These are phyloP conservation scores for Penicillium sp. DNA, from an alignment of 2,329 filamentous ascomycete genomes.

Conservation along the genomic window DNA sequence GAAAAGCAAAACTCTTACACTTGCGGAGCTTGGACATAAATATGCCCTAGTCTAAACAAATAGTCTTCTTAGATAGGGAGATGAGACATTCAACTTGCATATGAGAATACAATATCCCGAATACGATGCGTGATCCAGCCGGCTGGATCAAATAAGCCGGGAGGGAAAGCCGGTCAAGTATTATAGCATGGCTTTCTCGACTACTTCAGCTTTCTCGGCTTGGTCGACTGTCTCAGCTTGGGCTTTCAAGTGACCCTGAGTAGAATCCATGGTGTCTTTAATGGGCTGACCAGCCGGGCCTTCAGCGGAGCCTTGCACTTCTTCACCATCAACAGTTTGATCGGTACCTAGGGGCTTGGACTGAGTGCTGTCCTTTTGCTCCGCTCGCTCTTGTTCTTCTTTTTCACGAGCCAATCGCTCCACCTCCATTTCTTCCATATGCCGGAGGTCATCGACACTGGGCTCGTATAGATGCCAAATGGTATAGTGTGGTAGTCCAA, in stretches of 20 bases:
- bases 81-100: not conserved
- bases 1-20: conserved; percentile 1
- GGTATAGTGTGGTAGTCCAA: conserved; percentile 94
- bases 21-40: not conserved
- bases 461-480: conserved; percentile 99
- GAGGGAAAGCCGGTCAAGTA: not conserved
- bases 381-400: conserved; percentile 72
- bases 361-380: conserved; percentile 74
- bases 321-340: conserved; percentile 9
- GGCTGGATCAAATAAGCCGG: not conserved
- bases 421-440: conserved; percentile 98
- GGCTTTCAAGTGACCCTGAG: not conserved
- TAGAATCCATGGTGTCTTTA: conserved; percentile 17
- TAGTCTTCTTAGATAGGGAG: not conserved
- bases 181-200: not conserved
- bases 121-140: conserved; percentile 1
- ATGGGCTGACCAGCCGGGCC: conserved; percentile 24
- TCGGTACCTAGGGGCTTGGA: conserved; percentile 46
- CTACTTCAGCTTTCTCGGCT: not conserved
- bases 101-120: not conserved
- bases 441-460: conserved; percentile 93
- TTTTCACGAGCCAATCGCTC: conserved; percentile 77
- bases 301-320: conserved; percentile 23
- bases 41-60: not conserved
- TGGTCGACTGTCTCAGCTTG: not conserved